Evolutionary conservation across 768 basidiomycete genomes (phyloP).

Genomic region (Termitomyces heimii): DNA sequence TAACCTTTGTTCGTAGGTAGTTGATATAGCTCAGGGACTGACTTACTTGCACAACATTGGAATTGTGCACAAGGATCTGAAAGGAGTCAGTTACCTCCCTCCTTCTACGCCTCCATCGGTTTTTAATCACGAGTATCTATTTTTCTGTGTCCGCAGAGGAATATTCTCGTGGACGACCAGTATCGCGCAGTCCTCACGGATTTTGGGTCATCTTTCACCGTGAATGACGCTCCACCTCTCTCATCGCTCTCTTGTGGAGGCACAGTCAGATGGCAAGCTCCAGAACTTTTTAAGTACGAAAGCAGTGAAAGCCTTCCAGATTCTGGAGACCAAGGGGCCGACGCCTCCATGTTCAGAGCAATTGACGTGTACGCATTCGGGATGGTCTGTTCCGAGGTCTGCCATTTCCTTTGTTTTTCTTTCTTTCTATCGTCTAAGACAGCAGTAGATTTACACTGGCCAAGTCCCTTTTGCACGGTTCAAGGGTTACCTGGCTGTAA

Average conservation of each 20-base stretch:
- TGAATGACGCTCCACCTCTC: background rate
- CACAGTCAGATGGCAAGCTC: background rate
- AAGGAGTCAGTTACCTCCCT: background rate
- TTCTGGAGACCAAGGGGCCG: background rate
- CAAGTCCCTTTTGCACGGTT: background rate
- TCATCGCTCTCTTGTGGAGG: background rate
- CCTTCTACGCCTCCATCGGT: background rate
- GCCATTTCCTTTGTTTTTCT: background rate
- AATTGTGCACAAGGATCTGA: background rate
- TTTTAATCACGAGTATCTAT: background rate
- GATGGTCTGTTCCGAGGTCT: background rate
- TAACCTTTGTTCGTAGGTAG: background rate
- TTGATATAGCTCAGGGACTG: constrained; percentile 1
- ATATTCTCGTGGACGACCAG: background rate
- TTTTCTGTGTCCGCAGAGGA: background rate
- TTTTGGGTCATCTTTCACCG: background rate
- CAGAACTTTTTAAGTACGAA: background rate
- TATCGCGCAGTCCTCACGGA: background rate
- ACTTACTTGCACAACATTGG: background rate
- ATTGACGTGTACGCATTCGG: background rate
- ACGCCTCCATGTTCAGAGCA: background rate
- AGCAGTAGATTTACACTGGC: background rate
- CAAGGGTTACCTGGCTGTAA: background rate
- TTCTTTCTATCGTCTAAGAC: background rate
- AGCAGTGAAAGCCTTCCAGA: background rate